Evolutionary conservation across 2,329 filamentous ascomycete species (phyloP).

Genomic region (Xylariaceae sp.): DNA sequence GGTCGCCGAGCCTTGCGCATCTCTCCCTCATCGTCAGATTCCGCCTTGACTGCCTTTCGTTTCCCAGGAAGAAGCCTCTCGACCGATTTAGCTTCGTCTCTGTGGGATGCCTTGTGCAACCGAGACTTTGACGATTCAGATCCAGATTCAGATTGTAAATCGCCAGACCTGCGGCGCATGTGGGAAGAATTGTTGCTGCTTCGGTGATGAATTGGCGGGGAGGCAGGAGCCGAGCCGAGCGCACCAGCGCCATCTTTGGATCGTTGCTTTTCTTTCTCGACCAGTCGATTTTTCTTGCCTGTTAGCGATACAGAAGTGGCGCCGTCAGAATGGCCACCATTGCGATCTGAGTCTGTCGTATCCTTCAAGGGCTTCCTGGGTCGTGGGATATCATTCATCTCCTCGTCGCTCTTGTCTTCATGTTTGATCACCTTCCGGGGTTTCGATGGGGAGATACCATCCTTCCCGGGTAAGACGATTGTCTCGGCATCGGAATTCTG

Average conservation of each 20-base stretch:
- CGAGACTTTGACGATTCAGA: constrained; percentile 58
- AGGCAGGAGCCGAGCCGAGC: constrained; percentile 65
- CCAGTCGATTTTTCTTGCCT: constrained; percentile 60
- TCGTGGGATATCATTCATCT: constrained; percentile 48
- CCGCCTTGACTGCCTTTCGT: constrained; percentile 59
- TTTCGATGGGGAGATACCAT: constrained; percentile 69
- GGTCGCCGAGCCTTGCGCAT: constrained; percentile 61
- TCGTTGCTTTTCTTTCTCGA: constrained; percentile 52
- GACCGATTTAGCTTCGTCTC: constrained; percentile 55
- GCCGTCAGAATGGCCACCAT: constrained; percentile 42
- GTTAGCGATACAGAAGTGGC: constrained; percentile 45
- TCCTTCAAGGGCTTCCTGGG: constrained; percentile 48
- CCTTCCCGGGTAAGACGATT: constrained; percentile 70
- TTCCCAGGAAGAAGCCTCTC: constrained; percentile 59
- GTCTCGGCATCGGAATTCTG: constrained; percentile 76
- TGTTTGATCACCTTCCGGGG: constrained; percentile 68
- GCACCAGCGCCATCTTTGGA: constrained; percentile 62
- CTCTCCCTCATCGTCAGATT: constrained; percentile 66
- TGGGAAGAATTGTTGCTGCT: constrained; percentile 39
- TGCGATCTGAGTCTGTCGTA: constrained; percentile 37
- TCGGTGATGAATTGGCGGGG: constrained; percentile 54
- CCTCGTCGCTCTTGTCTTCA: constrained; percentile 67
- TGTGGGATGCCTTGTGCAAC: constrained; percentile 52
- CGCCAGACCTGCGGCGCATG: constrained; percentile 49
- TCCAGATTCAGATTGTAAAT: constrained; percentile 59